phyloP scores from a whole-genome alignment of 495 filamentous ascomycete genomes.

The Xylaria telfairii region DNA sequence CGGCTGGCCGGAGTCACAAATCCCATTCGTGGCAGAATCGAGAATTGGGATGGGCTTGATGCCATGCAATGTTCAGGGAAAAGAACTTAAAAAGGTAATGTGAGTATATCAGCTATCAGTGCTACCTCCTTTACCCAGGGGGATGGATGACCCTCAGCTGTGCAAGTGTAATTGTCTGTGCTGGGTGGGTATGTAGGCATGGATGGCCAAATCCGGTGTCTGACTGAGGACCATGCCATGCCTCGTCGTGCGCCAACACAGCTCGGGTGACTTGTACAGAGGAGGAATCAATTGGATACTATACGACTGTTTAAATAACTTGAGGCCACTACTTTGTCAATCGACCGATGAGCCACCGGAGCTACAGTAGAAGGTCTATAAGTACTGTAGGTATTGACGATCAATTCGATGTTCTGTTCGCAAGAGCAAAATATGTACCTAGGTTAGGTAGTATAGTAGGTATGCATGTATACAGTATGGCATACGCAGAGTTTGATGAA shows the following conservation, averaged over 20 bases:
- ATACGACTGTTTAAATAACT: neutral
- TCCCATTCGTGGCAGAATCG: neutral
- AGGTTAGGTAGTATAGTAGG: too few species aligned
- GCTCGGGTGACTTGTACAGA: neutral
- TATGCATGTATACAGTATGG: too few species aligned
- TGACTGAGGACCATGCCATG: too few species aligned
- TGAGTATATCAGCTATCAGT: neutral
- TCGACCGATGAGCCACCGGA: neutral
- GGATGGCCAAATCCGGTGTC: neutral
- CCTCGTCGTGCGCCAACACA: neutral
- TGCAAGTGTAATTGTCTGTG: neutral
- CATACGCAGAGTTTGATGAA: neutral
- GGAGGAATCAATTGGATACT: too few species aligned
- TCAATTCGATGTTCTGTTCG: neutral
- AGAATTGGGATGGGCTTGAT: neutral
- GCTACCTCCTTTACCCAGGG: slow-evolving; percentile 5
- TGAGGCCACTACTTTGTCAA: neutral
- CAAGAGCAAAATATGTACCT: neutral
- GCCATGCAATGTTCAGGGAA: neutral
- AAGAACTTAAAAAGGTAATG: neutral
- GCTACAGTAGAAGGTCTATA: too few species aligned
- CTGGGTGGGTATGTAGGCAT: neutral
- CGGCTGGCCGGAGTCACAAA: neutral
- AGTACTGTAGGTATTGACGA: too few species aligned
- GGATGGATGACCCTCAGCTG: neutral